Percentiles rank a stretch among this genome's conserved stretches.
phyloP scores from a whole-genome alignment of 2,329 filamentous ascomycete genomes.

The Dactylellina drechsleri region DNA sequence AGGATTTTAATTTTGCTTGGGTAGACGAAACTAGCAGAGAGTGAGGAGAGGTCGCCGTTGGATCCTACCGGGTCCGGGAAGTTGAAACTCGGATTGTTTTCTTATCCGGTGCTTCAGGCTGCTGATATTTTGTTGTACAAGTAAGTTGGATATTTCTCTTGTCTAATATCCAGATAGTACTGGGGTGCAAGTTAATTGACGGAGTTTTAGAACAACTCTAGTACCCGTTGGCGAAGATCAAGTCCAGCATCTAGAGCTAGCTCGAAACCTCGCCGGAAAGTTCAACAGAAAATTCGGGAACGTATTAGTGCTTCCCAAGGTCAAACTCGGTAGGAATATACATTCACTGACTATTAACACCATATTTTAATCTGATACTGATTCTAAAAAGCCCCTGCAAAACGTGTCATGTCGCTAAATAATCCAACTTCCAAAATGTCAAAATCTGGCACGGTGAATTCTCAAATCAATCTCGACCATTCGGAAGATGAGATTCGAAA shows the following conservation, averaged over 20 bases:
- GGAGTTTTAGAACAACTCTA: slow-evolving; percentile 76
- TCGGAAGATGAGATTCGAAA: slow-evolving; percentile 69
- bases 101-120: slow-evolving; percentile 93
- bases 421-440: slow-evolving; percentile 89
- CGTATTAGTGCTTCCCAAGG: slow-evolving; percentile 74
- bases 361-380: neutral
- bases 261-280: slow-evolving; percentile 82
- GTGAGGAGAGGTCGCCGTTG: slow-evolving; percentile 69
- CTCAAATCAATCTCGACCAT: slow-evolving; percentile 86
- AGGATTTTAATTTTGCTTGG: neutral
- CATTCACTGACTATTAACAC: neutral
- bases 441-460: slow-evolving; percentile 80
- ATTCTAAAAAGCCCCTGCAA: slow-evolving; percentile 73
- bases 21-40: slow-evolving; percentile 77
- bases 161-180: neutral
- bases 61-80: slow-evolving; percentile 70
- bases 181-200: neutral
- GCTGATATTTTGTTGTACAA: slow-evolving; percentile 91
- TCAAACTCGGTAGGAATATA: slow-evolving; percentile 72
- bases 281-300: slow-evolving; percentile 81
- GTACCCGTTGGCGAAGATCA: slow-evolving; percentile 98
- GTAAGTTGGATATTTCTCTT: slow-evolving; percentile 61
- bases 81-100: slow-evolving; percentile 89
- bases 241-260: slow-evolving; percentile 90
- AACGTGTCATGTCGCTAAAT: slow-evolving; percentile 88